Conservation (phyloP, 2,329 filamentous ascomycete species). For the Colletotrichum sp. region DNA sequence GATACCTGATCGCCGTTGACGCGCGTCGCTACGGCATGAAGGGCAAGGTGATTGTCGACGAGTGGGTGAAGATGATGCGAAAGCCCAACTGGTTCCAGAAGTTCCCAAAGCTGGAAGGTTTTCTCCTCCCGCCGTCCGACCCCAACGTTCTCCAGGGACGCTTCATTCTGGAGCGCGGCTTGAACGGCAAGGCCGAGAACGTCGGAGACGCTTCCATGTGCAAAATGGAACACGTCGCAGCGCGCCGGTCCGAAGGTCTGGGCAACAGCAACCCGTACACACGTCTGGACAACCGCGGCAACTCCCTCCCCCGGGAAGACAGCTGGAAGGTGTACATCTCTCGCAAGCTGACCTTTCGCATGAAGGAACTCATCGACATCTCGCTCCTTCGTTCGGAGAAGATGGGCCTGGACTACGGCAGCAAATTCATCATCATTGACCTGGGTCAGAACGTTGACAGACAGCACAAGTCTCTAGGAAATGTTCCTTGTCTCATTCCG, state of each 20-base stretch:
- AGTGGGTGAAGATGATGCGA: conserved; percentile 51
- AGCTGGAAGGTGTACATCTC: conserved; percentile 56
- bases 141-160: conserved; percentile 55
- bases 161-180: conserved; percentile 47
- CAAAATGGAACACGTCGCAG: conserved; percentile 62
- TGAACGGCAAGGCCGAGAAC: conserved; percentile 29
- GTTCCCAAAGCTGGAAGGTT: conserved; percentile 67
- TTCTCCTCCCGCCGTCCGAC: conserved; percentile 63
- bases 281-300: conserved; percentile 60
- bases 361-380: conserved; percentile 72
- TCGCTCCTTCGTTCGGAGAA: conserved; percentile 55
- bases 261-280: conserved; percentile 64
- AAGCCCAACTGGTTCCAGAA: conserved; percentile 48
- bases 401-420: conserved; percentile 56
- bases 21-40: conserved; percentile 33
- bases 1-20: conserved; percentile 65
- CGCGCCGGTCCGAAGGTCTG: conserved; percentile 54
- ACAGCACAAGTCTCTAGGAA: conserved; percentile 56
- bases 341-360: conserved; percentile 58
- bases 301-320: conserved; percentile 57
- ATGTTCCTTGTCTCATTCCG: conserved; percentile 73
- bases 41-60: conserved; percentile 34
- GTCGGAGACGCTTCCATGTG: conserved; percentile 60
- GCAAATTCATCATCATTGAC: conserved; percentile 59
- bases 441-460: conserved; percentile 77